Conservation (phyloP, 352 stramenopile species). For the Phytophthora cryptogea region DNA sequence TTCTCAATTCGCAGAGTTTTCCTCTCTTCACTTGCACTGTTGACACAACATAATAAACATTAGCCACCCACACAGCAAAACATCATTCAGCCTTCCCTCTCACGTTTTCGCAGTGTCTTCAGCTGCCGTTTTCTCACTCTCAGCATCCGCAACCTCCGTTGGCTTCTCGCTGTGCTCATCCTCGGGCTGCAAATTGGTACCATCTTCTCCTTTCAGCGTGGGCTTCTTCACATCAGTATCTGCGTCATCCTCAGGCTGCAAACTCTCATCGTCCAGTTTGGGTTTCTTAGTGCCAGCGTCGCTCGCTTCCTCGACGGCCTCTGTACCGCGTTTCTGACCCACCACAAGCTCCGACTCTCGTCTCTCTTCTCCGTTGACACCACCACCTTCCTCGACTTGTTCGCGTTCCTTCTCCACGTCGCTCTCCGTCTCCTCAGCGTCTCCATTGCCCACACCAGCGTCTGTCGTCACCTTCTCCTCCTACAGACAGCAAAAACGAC, state of each 20-base stretch:
- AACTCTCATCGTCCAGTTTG: constrained; percentile 16
- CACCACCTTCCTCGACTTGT: neutral
- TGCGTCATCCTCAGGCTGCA: constrained; percentile 21
- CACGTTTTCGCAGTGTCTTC: constrained; percentile 17
- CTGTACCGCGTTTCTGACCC: constrained; percentile 18
- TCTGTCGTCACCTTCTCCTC: constrained; percentile 2
- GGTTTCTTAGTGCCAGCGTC: constrained; percentile 17
- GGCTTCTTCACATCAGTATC: constrained; percentile 16
- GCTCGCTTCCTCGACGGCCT: constrained; percentile 9
- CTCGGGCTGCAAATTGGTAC: constrained; percentile 18
- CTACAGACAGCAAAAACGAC: neutral
- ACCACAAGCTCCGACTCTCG: neutral
- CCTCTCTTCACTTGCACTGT: constrained; percentile 13
- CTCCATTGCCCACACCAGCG: neutral
- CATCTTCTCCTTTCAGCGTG: constrained; percentile 10
- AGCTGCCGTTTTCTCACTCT: constrained; percentile 10
- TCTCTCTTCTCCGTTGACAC: neutral
- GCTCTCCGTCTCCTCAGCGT: neutral
- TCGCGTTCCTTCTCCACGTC: constrained; percentile 3
- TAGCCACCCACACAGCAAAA: neutral
- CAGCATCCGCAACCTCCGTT: constrained; percentile 2
- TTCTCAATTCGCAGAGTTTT: constrained; percentile 68
- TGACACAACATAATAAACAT: neutral
- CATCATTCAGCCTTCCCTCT: neutral
- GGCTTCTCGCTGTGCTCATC: constrained; percentile 21